Conservation (phyloP, 345 rosid species). For the Pistacia atlantica region DNA sequence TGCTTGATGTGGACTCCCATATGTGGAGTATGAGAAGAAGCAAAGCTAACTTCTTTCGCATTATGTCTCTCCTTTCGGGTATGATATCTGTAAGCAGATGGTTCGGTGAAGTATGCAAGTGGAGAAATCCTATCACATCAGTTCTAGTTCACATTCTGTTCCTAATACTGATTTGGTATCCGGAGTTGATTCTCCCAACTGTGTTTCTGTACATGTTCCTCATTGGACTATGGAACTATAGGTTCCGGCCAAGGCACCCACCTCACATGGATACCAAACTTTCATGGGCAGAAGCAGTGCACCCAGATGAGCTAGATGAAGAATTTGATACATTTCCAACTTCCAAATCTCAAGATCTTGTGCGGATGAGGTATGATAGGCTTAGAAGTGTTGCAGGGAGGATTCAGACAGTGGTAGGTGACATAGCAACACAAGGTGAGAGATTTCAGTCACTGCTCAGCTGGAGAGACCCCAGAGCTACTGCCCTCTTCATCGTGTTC, state of each 20-base stretch:
- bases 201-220: constrained; percentile 75
- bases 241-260: constrained; percentile 64
- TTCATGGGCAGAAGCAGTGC: constrained; percentile 75
- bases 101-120: constrained; percentile 68
- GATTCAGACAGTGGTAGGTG: constrained; percentile 78
- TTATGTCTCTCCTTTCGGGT: constrained; percentile 65
- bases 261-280: constrained; percentile 80
- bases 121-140: constrained; percentile 68
- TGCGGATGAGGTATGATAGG: constrained; percentile 74
- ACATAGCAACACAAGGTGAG: constrained; percentile 86
- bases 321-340: constrained; percentile 88
- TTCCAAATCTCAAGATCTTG: constrained; percentile 48
- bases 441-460: constrained; percentile 65
- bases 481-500: constrained; percentile 68
- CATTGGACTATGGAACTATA: constrained; percentile 77
- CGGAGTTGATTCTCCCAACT: constrained; percentile 73
- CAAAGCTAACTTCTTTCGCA: constrained; percentile 85
- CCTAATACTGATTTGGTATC: constrained; percentile 70
- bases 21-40: constrained; percentile 95
- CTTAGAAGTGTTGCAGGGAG: constrained; percentile 81
- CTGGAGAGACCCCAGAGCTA: constrained; percentile 90
- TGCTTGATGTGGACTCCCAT: constrained; percentile 88
- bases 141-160: constrained; percentile 67
- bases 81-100: constrained; percentile 47
- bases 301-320: constrained; percentile 80